These are phyloP conservation scores for Diaporthe vexans DNA, from an alignment of 2,329 filamentous ascomycete genomes.

Conservation along the genomic window DNA sequence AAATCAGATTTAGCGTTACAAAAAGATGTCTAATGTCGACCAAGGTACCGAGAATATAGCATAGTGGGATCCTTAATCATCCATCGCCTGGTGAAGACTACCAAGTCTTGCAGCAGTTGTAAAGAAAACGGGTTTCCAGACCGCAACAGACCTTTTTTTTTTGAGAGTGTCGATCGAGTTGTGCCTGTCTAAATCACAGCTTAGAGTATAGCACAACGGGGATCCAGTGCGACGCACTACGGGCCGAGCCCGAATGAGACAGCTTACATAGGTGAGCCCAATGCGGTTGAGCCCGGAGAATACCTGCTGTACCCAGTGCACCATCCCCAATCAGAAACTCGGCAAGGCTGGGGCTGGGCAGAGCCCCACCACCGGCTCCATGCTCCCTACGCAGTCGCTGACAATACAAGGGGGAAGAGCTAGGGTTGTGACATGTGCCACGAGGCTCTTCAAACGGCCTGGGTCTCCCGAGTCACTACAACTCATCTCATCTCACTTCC, in stretches of 20 bases:
- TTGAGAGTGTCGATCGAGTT: background rate
- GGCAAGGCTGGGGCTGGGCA: slow-evolving; percentile 21
- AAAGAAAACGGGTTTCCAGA: background rate
- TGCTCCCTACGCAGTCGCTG: background rate
- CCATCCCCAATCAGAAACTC: slow-evolving; percentile 5
- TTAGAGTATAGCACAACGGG: background rate
- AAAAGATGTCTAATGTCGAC: too few species aligned
- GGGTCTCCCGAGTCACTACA: background rate
- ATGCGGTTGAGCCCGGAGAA: slow-evolving; percentile 8
- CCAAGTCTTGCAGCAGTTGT: background rate
- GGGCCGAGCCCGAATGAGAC: background rate
- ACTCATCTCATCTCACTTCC: slow-evolving; percentile 1
- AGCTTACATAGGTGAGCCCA: background rate
- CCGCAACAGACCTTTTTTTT: too few species aligned
- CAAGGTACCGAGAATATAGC: background rate
- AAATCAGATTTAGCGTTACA: too few species aligned
- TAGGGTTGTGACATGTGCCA: slow-evolving; percentile 18
- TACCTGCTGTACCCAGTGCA: background rate
- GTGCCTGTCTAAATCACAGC: background rate
- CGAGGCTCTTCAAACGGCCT: slow-evolving; percentile 8
- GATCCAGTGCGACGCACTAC: background rate
- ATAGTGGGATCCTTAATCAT: background rate
- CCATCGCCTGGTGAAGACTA: background rate
- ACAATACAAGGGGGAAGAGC: slow-evolving; percentile 1
- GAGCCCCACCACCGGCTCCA: slow-evolving; percentile 16